Conservation (phyloP, 495 filamentous ascomycete genomes). For the Evernia prunastri region DNA sequence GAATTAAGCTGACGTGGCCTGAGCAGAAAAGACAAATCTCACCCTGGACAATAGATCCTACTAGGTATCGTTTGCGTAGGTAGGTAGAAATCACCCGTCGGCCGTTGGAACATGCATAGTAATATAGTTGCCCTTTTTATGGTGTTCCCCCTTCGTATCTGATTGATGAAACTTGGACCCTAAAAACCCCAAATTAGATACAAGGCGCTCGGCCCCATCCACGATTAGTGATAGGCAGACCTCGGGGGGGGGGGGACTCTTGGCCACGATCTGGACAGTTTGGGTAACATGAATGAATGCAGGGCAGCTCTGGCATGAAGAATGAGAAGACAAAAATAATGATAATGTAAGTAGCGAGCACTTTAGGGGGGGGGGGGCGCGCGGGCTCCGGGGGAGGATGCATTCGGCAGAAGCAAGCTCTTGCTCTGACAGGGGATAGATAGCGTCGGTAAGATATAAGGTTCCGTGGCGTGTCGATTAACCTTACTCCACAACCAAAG, state of each 20-base stretch:
- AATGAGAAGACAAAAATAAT: background rate
- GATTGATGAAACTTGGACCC: background rate
- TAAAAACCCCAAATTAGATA: too few species aligned
- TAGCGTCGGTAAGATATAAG: slow-evolving; percentile 14
- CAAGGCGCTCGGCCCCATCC: background rate
- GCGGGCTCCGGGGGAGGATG: too few species aligned
- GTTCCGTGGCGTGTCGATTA: slow-evolving; percentile 19
- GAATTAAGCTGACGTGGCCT: slow-evolving; percentile 12
- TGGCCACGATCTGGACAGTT: background rate
- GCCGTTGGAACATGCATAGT: slow-evolving; percentile 14
- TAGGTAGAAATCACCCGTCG: background rate
- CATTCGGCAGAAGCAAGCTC: slow-evolving; percentile 1
- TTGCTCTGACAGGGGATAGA: slow-evolving; percentile 6
- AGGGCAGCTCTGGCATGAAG: background rate
- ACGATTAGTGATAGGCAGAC: background rate
- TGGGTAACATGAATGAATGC: background rate
- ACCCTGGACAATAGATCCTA: background rate
- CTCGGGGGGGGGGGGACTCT: background rate
- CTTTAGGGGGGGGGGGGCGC: too few species aligned
- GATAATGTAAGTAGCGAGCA: too few species aligned
- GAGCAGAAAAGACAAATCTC: background rate
- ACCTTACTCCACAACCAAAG: slow-evolving; percentile 18
- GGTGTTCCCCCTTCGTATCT: background rate
- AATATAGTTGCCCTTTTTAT: background rate
- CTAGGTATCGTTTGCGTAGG: background rate